Evolutionary conservation across 2,329 filamentous ascomycete genomes (phyloP), one percentile per base, ranked within the genome.

Genomic region (Truncatella angustata): DNA sequence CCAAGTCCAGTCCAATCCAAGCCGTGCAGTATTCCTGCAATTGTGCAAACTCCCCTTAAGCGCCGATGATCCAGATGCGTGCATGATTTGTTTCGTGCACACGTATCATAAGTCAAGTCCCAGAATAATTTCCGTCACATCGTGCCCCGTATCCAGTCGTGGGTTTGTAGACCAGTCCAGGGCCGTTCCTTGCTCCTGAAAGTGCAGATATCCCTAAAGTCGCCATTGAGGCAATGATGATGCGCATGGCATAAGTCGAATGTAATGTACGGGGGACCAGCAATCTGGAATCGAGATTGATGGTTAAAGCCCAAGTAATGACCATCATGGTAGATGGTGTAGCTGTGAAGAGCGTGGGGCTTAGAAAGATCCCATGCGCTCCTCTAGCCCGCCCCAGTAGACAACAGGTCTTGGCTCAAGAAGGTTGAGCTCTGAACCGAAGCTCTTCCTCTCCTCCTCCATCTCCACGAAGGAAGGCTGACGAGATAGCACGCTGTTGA

Each of bases 361-460:
- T 57, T 63, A 70, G 32, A 74, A 66, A 24, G 68, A 70, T 39
- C 72, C 70, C 64, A 85, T 82, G 49, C 81, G 74, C 70, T 85
- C 82, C 67, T 85, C 82, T 44, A 86, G 66, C 35, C 83, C 80
- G 57, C 79, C 80, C 77, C 82, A 86, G 69, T 84, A 85, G 49
- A 84, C 80, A 32, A 84, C 74, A 10, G 83, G 83, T 39, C 83
- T 70, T 2, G 83, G 83, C 67, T 86, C 83, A 23, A 86, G 74
- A 16, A 86, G 71, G 58, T 72, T 73, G 7, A 85, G 71, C 60
- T 81, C 80, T 48, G 70, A 71, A 9, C 74, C 73, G 50, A 81
- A 83, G 58, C 68, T 74, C 60, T 68, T 71, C 57, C 75, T 76
- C 68, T 85, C 82, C 60, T 81, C 80, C 60, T 84, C 79, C 55